phyloP scores from a whole-genome alignment of 805 yeast genomes.

The Saccharomycopsis sp. region DNA sequence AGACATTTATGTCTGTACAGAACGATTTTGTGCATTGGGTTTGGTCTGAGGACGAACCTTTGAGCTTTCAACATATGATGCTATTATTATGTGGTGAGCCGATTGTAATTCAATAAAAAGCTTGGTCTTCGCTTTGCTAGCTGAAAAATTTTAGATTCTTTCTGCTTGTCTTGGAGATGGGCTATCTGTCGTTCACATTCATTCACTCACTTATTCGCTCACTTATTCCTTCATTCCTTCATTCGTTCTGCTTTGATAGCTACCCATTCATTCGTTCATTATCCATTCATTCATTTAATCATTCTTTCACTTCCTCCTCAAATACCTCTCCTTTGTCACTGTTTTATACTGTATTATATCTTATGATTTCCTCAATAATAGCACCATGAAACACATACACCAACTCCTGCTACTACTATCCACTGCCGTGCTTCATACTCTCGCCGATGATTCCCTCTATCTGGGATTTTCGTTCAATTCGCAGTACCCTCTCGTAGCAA shows the following conservation, averaged over 20 bases:
- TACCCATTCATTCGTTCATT: neutral
- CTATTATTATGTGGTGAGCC: neutral
- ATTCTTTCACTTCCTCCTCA: neutral
- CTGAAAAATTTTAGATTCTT: neutral
- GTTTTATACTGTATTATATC: neutral
- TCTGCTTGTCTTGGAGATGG: neutral
- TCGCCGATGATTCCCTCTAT: constrained; percentile 1
- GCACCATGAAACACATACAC: neutral
- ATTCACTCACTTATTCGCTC: neutral
- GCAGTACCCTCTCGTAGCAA: constrained; percentile 86
- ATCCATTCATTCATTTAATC: neutral
- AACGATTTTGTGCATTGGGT: neutral
- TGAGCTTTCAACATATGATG: neutral
- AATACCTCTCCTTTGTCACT: neutral
- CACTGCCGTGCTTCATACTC: neutral
- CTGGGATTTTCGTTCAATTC: constrained; percentile 70
- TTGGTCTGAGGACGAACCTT: neutral
- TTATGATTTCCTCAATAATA: neutral
- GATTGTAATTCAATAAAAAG: neutral
- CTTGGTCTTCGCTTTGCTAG: neutral
- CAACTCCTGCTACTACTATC: constrained; percentile 1
- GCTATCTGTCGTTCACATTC: neutral
- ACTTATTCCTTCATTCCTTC: neutral
- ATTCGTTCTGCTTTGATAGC: neutral
- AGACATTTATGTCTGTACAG: neutral